Conservation (phyloP, 2,329 filamentous ascomycete species). For the Beauveria caledonica region DNA sequence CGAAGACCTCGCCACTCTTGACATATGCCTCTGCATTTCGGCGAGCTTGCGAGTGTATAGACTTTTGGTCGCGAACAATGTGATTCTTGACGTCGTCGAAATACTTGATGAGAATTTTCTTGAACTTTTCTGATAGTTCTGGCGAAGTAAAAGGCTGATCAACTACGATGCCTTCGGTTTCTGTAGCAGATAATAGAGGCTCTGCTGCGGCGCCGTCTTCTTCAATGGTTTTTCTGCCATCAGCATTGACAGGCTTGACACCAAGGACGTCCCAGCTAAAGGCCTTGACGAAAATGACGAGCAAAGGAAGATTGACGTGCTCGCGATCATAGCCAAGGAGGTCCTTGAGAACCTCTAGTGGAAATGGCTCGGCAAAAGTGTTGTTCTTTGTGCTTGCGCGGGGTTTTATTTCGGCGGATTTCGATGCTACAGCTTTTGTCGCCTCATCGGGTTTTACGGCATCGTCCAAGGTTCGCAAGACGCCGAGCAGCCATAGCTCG, state of each 20-base stretch:
- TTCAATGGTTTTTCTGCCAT: constrained; percentile 76
- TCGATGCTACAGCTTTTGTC: constrained; percentile 54
- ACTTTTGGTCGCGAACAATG: constrained; percentile 84
- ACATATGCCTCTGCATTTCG: constrained; percentile 98
- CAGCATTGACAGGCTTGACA: constrained; percentile 59
- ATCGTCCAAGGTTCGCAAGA: constrained; percentile 71
- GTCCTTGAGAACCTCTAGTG: constrained; percentile 95
- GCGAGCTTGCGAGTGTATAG: constrained; percentile 75
- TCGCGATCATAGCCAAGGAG: constrained; percentile 89
- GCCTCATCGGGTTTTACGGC: constrained; percentile 54
- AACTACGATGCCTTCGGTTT: constrained; percentile 33
- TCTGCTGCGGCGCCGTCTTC: constrained; percentile 31
- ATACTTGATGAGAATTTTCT: constrained; percentile 75
- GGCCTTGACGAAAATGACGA: constrained; percentile 91
- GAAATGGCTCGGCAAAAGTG: constrained; percentile 79
- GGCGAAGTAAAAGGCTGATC: constrained; percentile 68
- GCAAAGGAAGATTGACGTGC: constrained; percentile 80
- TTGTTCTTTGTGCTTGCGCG: constrained; percentile 49
- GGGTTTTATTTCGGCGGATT: constrained; percentile 52
- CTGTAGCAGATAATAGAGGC: constrained; percentile 16
- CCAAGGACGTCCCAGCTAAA: constrained; percentile 95
- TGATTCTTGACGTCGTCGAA: constrained; percentile 90
- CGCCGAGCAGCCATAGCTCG: constrained; percentile 89
- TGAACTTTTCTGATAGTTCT: constrained; percentile 79
- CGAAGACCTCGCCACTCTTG: constrained; percentile 96